Percentiles rank a stretch among this genome's conserved stretches.
Evolutionary conservation across 208 protist genomes (phyloP).

Genomic region (Porcisia deanei): DNA sequence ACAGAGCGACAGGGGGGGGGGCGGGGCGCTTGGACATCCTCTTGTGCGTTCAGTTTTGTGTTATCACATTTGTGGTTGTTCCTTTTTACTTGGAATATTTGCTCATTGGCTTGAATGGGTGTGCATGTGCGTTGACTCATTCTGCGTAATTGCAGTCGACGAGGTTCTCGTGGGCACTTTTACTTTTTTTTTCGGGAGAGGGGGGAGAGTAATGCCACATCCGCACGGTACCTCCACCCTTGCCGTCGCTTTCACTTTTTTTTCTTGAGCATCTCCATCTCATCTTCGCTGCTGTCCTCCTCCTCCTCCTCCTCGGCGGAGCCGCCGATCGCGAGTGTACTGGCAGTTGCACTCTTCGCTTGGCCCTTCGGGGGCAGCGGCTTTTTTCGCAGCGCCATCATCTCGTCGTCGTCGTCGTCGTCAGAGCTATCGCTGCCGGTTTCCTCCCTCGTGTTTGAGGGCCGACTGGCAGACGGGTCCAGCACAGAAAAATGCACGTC

Average conservation of each 20-base stretch:
- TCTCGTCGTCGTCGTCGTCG: slow-evolving; percentile 37
- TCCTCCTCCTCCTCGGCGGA: slow-evolving; percentile 29
- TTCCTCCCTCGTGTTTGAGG: background rate
- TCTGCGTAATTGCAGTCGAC: too few species aligned
- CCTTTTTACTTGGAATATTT: too few species aligned
- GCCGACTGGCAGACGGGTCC: background rate
- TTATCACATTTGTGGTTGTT: too few species aligned
- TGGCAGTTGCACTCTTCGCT: background rate
- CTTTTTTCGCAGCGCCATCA: slow-evolving; percentile 29
- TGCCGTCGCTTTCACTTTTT: slow-evolving; percentile 9
- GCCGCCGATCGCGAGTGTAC: background rate
- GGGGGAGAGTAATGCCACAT: too few species aligned
- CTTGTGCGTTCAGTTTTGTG: too few species aligned
- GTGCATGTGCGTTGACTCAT: too few species aligned
- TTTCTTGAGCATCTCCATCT: slow-evolving; percentile 41
- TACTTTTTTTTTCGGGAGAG: too few species aligned
- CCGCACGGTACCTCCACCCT: background rate
- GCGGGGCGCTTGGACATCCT: too few species aligned
- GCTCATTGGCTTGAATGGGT: too few species aligned
- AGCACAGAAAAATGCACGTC: slow-evolving; percentile 17
- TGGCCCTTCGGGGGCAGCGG: background rate
- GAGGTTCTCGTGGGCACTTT: too few species aligned
- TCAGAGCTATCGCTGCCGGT: background rate
- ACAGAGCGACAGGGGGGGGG: background rate
- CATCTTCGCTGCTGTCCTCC: slow-evolving; percentile 39